These are phyloP conservation scores for Suillus tomentosus DNA, from an alignment of 768 basidiomycete genomes.

Conservation along the genomic window DNA sequence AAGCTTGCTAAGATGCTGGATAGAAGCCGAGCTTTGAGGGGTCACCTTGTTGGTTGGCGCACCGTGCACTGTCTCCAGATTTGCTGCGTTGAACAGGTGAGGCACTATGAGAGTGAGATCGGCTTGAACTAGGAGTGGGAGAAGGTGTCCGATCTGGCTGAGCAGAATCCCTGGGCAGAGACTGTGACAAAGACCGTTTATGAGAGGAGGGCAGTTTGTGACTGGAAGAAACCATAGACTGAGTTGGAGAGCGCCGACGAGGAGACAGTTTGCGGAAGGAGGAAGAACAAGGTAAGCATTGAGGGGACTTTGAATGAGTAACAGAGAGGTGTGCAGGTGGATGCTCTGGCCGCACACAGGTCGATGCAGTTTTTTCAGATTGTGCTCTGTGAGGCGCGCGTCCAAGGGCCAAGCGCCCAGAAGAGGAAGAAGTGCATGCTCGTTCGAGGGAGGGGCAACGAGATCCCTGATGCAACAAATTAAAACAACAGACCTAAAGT, in stretches of 20 bases:
- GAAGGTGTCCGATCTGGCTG: not conserved
- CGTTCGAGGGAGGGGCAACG: not conserved
- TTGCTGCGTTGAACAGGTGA: not conserved
- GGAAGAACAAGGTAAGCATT: not conserved
- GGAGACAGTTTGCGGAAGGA: not conserved
- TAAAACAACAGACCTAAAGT: not conserved
- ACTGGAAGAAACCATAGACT: constrained; percentile 5
- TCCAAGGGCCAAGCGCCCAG: not conserved
- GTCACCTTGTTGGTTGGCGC: not conserved
- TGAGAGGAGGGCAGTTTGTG: not conserved
- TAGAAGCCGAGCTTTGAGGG: not conserved
- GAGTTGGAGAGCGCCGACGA: not conserved
- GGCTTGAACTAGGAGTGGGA: not conserved
- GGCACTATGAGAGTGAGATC: not conserved
- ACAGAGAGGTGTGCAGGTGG: not conserved
- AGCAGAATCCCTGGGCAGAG: not conserved
- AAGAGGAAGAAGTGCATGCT: not conserved
- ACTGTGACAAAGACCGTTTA: not conserved
- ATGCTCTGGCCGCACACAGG: not conserved
- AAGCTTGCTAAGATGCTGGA: not conserved
- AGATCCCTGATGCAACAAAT: not conserved
- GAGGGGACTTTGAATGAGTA: not conserved
- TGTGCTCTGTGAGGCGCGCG: not conserved
- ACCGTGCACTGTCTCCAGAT: not conserved
- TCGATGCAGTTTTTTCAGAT: not conserved